These are phyloP conservation scores for Cyphellophora europaea DNA, from an alignment of 2,329 filamentous ascomycete genomes.

Conservation along the genomic window DNA sequence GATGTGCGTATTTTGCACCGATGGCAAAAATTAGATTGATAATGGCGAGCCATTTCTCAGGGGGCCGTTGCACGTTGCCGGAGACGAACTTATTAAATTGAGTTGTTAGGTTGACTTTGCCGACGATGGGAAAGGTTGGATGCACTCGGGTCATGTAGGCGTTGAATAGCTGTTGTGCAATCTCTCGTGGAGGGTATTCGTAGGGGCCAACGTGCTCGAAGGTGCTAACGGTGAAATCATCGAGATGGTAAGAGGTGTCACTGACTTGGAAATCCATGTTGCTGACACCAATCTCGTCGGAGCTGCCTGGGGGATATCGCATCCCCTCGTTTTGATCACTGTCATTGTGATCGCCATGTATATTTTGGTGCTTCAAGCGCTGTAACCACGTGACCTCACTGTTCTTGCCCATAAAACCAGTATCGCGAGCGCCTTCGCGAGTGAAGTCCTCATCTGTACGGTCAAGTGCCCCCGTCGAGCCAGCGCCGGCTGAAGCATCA, in stretches of 20 bases:
- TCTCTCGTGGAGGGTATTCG: conserved; percentile 29
- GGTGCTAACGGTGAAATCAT: conserved; percentile 32
- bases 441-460: conserved; percentile 36
- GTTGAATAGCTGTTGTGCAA: conserved; percentile 32
- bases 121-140: conserved; percentile 35
- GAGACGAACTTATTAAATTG: conserved; percentile 30
- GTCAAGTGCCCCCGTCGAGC: conserved; percentile 35
- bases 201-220: conserved; percentile 32
- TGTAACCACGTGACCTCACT: conserved; percentile 39
- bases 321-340: conserved; percentile 6
- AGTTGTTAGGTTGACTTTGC: conserved; percentile 28
- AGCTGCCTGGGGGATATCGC: conserved; percentile 6
- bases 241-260: conserved; percentile 30
- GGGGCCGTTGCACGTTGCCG: conserved; percentile 21
- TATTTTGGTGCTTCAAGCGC: conserved; percentile 29
- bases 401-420: conserved; percentile 36
- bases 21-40: conserved; percentile 39
- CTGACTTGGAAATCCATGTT: conserved; percentile 19
- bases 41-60: conserved; percentile 34
- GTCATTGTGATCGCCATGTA: conserved; percentile 19
- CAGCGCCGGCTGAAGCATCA: conserved; percentile 19
- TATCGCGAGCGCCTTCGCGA: conserved; percentile 26
- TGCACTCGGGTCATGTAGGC: conserved; percentile 33
- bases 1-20: conserved; percentile 31
- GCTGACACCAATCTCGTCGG: conserved; percentile 19